Conservation (phyloP, 768 basidiomycete species). For the Amanita rubescens region DNA sequence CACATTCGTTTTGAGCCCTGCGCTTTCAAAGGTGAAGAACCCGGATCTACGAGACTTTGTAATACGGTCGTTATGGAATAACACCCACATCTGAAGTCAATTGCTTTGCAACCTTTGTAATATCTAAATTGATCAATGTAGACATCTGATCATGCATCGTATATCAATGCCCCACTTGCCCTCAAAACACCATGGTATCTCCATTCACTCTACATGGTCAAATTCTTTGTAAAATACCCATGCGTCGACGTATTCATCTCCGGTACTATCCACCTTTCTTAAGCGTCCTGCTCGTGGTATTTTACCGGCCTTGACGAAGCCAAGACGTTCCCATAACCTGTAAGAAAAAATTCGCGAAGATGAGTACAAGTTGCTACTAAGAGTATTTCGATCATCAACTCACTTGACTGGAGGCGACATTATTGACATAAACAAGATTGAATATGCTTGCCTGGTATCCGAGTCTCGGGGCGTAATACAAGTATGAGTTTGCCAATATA, state of each 20-base stretch:
- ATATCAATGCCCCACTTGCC: no score
- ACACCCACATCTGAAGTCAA: slow-evolving; percentile 33
- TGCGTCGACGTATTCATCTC: slow-evolving; percentile 87
- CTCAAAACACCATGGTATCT: neutral
- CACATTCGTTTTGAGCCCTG: slow-evolving; percentile 30
- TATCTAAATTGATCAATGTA: no score
- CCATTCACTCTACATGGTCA: slow-evolving; percentile 23
- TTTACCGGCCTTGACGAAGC: slow-evolving; percentile 72
- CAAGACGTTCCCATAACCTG: slow-evolving; percentile 77
- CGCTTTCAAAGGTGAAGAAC: slow-evolving; percentile 29
- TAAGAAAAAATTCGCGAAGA: neutral
- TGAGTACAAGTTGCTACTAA: neutral
- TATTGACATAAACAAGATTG: slow-evolving; percentile 86
- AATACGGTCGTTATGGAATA: slow-evolving; percentile 47
- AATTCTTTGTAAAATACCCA: slow-evolving; percentile 81
- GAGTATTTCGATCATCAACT: no score
- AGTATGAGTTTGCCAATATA: slow-evolving; percentile 68
- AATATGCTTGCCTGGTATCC: slow-evolving; percentile 80
- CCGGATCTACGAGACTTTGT: slow-evolving; percentile 40
- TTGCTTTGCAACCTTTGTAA: no score
- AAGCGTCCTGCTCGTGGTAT: slow-evolving; percentile 72
- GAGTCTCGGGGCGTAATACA: no score
- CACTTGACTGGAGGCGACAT: slow-evolving; percentile 66
- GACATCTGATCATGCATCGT: no score
- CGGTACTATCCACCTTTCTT: slow-evolving; percentile 53